phyloP scores from a whole-genome alignment of 1,284 basidiomycete genomes.

The Papiliotrema nemorosa region DNA sequence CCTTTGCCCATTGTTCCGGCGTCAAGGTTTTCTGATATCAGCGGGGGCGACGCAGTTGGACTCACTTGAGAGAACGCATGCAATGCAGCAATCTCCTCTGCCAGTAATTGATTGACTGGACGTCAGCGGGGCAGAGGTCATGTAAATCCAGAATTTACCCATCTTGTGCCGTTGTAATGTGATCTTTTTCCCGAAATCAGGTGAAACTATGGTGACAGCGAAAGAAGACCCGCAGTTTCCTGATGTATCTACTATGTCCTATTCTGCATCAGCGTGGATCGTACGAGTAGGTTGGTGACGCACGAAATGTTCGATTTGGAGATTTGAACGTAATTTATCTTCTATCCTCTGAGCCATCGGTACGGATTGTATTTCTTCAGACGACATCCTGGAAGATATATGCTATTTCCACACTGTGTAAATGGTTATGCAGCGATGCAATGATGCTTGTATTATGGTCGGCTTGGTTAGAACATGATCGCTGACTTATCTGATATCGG shows the following conservation, averaged over 20 bases:
- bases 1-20: slow-evolving; percentile 46
- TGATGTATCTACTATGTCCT: slow-evolving; percentile 47
- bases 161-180: slow-evolving; percentile 47
- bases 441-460: not conserved
- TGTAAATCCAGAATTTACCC: slow-evolving; percentile 25
- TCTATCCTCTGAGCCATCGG: slow-evolving; percentile 24
- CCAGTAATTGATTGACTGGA: slow-evolving; percentile 45
- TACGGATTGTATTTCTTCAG: not conserved
- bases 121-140: not conserved
- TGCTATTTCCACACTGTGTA: not conserved
- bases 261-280: slow-evolving; percentile 10
- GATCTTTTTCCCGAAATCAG: slow-evolving; percentile 45
- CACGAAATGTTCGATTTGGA: slow-evolving; percentile 31
- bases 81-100: slow-evolving; percentile 42
- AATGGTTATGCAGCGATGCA: not conserved
- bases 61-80: slow-evolving; percentile 49
- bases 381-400: not conserved
- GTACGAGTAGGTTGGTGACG: slow-evolving; percentile 1
- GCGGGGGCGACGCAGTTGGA: slow-evolving; percentile 1
- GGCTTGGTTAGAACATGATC: not conserved
- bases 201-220: slow-evolving; percentile 44
- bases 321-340: slow-evolving; percentile 18
- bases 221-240: slow-evolving; percentile 49
- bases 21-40: slow-evolving; percentile 41
- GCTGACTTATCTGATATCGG: slow-evolving; percentile 1